Evolutionary conservation across 495 filamentous ascomycete genomes (phyloP).

Genomic region (Lepraria neglecta): DNA sequence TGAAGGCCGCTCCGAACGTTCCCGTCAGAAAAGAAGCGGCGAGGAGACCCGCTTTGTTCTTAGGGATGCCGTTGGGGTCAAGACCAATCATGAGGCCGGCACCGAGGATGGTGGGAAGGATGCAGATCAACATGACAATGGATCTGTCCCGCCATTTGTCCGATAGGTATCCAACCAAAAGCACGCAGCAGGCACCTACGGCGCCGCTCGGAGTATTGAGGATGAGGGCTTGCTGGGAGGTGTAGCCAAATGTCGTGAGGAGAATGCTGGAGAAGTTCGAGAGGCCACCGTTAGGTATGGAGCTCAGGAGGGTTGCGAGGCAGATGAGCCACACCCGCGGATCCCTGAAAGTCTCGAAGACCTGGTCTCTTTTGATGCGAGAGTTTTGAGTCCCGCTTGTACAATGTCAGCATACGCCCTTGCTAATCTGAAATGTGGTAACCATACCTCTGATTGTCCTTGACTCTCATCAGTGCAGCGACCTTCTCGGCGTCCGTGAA

Average conservation of each 20-base stretch:
- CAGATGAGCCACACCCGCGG: constrained; percentile 39
- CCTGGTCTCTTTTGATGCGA: constrained; percentile 32
- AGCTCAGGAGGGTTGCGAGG: constrained; percentile 42
- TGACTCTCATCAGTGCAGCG: constrained; percentile 44
- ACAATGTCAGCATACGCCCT: background rate
- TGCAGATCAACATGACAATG: constrained; percentile 31
- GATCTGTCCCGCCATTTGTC: constrained; percentile 33
- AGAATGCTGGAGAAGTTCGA: constrained; percentile 46
- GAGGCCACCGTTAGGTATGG: constrained; percentile 46
- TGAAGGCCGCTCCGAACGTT: constrained; percentile 32
- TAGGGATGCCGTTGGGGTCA: constrained; percentile 31
- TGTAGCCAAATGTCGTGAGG: constrained; percentile 41
- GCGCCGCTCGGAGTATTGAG: constrained; percentile 31
- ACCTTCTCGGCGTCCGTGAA: constrained; percentile 46
- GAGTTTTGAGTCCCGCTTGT: constrained; percentile 32
- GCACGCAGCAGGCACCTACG: constrained; percentile 29
- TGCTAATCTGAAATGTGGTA: background rate
- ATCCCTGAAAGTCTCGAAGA: constrained; percentile 40
- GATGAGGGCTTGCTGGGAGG: constrained; percentile 30
- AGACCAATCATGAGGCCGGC: constrained; percentile 37
- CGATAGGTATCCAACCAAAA: constrained; percentile 30
- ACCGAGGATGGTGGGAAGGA: constrained; percentile 34
- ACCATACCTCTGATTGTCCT: constrained; percentile 39
- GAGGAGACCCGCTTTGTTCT: constrained; percentile 35
- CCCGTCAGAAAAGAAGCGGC: constrained; percentile 33